Evolutionary conservation across 2,329 filamentous ascomycete genomes (phyloP), one percentile per base, ranked within the genome.

Genomic region (Aspergillus intermedius): DNA sequence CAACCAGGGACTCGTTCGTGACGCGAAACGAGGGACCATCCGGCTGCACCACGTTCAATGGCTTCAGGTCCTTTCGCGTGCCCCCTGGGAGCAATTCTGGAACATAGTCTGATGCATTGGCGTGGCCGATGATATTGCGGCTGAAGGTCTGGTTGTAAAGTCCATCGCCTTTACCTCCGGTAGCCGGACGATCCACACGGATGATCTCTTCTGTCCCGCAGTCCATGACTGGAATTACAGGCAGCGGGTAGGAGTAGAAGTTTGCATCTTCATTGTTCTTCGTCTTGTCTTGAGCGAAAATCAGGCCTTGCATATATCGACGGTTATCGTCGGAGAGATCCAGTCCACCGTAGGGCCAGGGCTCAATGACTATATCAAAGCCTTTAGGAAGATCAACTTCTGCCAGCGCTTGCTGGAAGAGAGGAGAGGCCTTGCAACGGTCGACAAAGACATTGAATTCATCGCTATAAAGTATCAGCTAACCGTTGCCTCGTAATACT

Each of bases 21-120:
- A 67, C 58, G 0, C 68, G 72, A 66, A 89, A 88, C 1, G 81
- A 85, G 0, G 84, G 77, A 0, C 85, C 85, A 25, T 87, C 80
- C 0, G 81, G 81, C 54, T 91, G 87, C 1, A 81, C 75, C 42
- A 91, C 82, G 56, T 88, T 80, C 60, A 90, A 78, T 4, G 86
- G 85, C 66, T 87, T 88, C 23, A 82, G 60, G 48, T 79, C 79
- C 40, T 73, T 67, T 10, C 81, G 72, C 5, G 62, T 65, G 2
- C 65, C 65, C 3, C 63, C 55, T 0, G 62, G 54, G 8, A 82
- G 67, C 2, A 84, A 67, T 59, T 74, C 71, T 1, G 71, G 71
- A 1, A 73, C 59, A 54, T 81, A 82, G 52, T 82, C 79, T 0
- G 73, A 72, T 4, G 68, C 61, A 30, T 68, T 68, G 61, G 77